These are phyloP conservation scores for Irpex sp. DNA, from an alignment of 1,284 basidiomycete genomes.

Conservation along the genomic window DNA sequence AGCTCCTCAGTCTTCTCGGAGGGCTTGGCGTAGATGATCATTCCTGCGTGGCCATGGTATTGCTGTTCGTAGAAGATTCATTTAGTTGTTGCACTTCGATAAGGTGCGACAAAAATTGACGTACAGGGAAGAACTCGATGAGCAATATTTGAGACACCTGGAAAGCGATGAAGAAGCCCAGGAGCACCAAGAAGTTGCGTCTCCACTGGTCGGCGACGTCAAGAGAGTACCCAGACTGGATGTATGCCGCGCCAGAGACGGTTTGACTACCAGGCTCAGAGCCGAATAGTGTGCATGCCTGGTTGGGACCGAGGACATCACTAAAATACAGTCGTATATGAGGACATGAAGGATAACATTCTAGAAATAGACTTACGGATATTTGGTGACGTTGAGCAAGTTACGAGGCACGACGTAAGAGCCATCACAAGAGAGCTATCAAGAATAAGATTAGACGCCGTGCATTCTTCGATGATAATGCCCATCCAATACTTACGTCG, in stretches of 20 bases:
- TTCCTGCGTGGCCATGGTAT: conserved; percentile 41
- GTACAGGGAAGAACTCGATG: conserved; percentile 63
- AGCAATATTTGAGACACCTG: conserved; percentile 57
- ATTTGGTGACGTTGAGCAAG: background rate
- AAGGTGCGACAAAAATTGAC: conserved; percentile 19
- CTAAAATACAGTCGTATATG: conserved; percentile 17
- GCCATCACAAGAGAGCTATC: background rate
- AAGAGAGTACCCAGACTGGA: conserved; percentile 53
- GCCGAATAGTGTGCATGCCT: conserved; percentile 67
- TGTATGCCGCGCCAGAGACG: conserved; percentile 55
- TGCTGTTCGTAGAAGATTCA: conserved; percentile 32
- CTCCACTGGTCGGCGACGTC: conserved; percentile 55
- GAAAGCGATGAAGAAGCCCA: conserved; percentile 68
- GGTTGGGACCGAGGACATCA: conserved; percentile 53
- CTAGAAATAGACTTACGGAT: conserved; percentile 48
- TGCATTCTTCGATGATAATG: background rate
- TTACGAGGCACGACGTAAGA: background rate
- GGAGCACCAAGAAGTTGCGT: conserved; percentile 51
- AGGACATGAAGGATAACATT: background rate
- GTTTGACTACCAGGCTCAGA: conserved; percentile 42
- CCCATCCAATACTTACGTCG: conserved; percentile 44
- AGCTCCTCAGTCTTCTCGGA: conserved; percentile 61
- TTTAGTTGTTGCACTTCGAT: background rate
- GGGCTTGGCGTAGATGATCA: conserved; percentile 73
- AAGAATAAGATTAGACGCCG: background rate